Percentiles rank a stretch among this genome's conserved stretches.
phyloP scores from a whole-genome alignment of 345 rosid genomes.

The Theobroma cacao region DNA sequence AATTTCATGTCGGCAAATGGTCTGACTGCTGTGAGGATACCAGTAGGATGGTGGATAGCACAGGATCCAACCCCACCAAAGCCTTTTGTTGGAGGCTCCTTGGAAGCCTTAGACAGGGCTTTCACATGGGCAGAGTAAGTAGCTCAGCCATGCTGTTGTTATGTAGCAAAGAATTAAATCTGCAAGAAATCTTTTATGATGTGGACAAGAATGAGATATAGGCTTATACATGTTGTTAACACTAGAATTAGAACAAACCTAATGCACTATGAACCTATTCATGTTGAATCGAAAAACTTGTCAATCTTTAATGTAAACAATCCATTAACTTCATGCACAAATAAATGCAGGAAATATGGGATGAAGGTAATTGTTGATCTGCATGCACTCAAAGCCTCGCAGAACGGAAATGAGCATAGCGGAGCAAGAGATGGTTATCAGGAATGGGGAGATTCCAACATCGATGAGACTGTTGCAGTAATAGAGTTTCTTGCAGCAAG shows the following conservation, averaged over 20 bases:
- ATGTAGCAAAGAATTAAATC: not conserved
- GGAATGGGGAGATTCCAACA: slow-evolving; percentile 39
- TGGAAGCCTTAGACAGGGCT: slow-evolving; percentile 31
- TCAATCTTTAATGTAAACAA: not conserved
- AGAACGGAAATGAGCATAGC: slow-evolving; percentile 35
- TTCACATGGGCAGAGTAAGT: slow-evolving; percentile 37
- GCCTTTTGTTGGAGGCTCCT: slow-evolving; percentile 37
- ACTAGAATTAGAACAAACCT: too few relatives aligned
- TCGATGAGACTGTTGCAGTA: slow-evolving; percentile 29
- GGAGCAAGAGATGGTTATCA: slow-evolving; percentile 37
- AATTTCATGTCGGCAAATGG: slow-evolving; percentile 32
- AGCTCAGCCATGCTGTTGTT: not conserved
- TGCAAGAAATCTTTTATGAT: not conserved
- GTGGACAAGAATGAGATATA: not conserved
- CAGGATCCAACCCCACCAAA: slow-evolving; percentile 31
- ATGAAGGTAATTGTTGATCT: slow-evolving; percentile 35
- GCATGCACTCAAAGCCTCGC: slow-evolving; percentile 31
- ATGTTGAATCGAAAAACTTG: not conserved
- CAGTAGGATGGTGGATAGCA: slow-evolving; percentile 43
- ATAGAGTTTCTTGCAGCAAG: slow-evolving; percentile 39
- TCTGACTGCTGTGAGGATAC: slow-evolving; percentile 37
- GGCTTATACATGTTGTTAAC: too few relatives aligned
- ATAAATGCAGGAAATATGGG: slow-evolving; percentile 19
- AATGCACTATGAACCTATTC: not conserved
- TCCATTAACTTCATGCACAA: not conserved